Conservation (phyloP, 1,284 basidiomycete species). For the Wolfiporia cocos region DNA sequence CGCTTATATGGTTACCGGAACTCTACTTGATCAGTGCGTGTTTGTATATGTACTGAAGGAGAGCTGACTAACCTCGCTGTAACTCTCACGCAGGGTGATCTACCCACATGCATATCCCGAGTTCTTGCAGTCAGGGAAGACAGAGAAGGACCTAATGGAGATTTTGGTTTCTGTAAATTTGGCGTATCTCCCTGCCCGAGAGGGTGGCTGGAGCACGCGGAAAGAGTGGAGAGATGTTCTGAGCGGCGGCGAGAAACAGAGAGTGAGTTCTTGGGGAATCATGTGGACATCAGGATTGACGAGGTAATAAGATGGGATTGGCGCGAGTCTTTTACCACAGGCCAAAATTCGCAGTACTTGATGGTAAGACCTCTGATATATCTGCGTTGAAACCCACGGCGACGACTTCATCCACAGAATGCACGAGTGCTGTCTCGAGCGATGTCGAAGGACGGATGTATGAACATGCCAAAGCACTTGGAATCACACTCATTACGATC, state of each 20-base stretch:
- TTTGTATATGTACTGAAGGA: not conserved
- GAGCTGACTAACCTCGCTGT: no score
- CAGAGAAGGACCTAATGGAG: constrained; percentile 64
- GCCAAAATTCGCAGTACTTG: constrained; percentile 72
- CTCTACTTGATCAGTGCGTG: constrained; percentile 78
- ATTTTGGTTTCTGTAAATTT: constrained; percentile 82
- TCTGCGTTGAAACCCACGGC: not conserved
- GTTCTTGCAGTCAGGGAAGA: constrained; percentile 57
- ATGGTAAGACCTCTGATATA: constrained; percentile 41
- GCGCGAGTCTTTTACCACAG: constrained; percentile 82
- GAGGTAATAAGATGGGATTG: constrained; percentile 65
- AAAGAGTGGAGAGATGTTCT: constrained; percentile 97
- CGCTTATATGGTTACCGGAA: constrained; percentile 86
- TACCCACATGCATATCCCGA: constrained; percentile 85
- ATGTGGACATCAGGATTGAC: not conserved
- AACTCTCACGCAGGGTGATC: constrained; percentile 51
- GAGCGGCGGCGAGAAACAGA: constrained; percentile 94
- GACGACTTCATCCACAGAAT: constrained; percentile 47
- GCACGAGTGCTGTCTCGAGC: constrained; percentile 93
- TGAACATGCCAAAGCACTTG: constrained; percentile 86
- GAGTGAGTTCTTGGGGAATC: constrained; percentile 39
- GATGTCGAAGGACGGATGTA: constrained; percentile 98
- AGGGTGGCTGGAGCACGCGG: constrained; percentile 85
- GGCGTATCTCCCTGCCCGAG: constrained; percentile 80
- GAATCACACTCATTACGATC: constrained; percentile 91